These are phyloP conservation scores for Calvatia gigantea DNA, from an alignment of 768 basidiomycete genomes.

Conservation along the genomic window DNA sequence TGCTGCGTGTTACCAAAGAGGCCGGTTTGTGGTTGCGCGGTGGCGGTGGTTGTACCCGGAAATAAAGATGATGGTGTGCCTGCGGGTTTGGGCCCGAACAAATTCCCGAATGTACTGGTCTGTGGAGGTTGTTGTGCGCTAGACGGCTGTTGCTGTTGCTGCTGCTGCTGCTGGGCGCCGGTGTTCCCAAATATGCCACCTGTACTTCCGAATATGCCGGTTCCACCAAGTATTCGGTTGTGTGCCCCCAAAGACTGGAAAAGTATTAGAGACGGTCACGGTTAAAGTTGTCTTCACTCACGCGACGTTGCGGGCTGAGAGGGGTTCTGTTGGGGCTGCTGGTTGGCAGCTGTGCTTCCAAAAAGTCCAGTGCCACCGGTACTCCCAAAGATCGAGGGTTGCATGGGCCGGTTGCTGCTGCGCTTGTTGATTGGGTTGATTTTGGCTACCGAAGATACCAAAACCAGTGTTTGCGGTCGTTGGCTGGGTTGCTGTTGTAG, in stretches of 20 bases:
- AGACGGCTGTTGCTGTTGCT: constrained; percentile 23
- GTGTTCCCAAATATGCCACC: constrained; percentile 10
- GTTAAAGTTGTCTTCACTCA: constrained; percentile 1
- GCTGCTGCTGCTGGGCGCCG: constrained; percentile 24
- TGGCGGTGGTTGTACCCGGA: constrained; percentile 29
- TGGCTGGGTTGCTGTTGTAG: constrained; percentile 22
- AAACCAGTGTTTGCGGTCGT: constrained; percentile 26
- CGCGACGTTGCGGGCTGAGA: constrained; percentile 17
- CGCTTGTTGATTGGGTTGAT: constrained; percentile 24
- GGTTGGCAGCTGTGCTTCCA: constrained; percentile 13
- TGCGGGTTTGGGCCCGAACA: constrained; percentile 45
- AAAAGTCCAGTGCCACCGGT: constrained; percentile 7
- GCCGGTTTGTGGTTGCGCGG: constrained; percentile 25
- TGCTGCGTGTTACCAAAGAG: constrained; percentile 53
- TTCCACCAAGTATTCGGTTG: constrained; percentile 13
- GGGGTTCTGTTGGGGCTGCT: constrained; percentile 15
- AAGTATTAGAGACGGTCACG: background rate
- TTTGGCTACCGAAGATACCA: constrained; percentile 30
- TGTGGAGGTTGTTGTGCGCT: constrained; percentile 18
- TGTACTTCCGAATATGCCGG: constrained; percentile 9
- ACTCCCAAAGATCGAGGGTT: constrained; percentile 15
- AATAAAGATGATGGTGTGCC: constrained; percentile 34
- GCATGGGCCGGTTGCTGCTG: constrained; percentile 33
- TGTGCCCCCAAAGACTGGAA: constrained; percentile 18
- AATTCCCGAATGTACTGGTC: constrained; percentile 27